These are phyloP conservation scores for Marchantia paleacea DNA, from an alignment of 225 moss, liverwort and hornwort species.

Conservation along the genomic window DNA sequence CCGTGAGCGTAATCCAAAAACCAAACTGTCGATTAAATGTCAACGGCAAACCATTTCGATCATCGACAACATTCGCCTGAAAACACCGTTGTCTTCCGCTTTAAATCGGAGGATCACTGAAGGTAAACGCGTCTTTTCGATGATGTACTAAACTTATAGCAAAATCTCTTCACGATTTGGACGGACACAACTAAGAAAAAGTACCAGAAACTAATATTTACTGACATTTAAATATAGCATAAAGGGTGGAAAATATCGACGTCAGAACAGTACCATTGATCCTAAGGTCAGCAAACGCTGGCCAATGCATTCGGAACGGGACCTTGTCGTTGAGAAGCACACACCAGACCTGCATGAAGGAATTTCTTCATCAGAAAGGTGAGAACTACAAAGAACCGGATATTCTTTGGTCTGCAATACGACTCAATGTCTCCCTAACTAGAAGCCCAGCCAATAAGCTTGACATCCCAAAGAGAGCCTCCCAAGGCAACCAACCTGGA, in stretches of 20 bases:
- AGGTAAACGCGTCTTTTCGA: too few relatives aligned
- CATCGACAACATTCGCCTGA: too few relatives aligned
- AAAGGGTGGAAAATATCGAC: neutral
- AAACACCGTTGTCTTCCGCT: too few relatives aligned
- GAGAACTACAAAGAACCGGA: neutral
- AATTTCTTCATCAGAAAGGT: neutral
- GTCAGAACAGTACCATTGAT: slow-evolving; percentile 61
- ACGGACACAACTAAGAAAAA: too few relatives aligned
- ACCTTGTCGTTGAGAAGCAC: slow-evolving; percentile 97
- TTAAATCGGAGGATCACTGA: too few relatives aligned
- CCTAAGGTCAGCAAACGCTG: slow-evolving; percentile 77
- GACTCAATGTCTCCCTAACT: neutral
- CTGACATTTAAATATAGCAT: neutral
- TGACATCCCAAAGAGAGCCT: neutral
- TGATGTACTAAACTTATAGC: too few relatives aligned
- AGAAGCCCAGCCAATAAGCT: neutral
- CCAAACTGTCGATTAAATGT: too few relatives aligned
- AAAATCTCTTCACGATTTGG: too few relatives aligned
- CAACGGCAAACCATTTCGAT: too few relatives aligned
- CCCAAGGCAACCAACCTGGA: slow-evolving; percentile 39
- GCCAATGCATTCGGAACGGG: slow-evolving; percentile 98
- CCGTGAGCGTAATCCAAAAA: too few relatives aligned
- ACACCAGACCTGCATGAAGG: slow-evolving; percentile 82
- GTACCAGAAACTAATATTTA: too few relatives aligned
- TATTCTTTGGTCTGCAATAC: neutral